Evolutionary conservation across 2,329 filamentous ascomycete genomes (phyloP).

Genomic region (Fusarium xylarioides): DNA sequence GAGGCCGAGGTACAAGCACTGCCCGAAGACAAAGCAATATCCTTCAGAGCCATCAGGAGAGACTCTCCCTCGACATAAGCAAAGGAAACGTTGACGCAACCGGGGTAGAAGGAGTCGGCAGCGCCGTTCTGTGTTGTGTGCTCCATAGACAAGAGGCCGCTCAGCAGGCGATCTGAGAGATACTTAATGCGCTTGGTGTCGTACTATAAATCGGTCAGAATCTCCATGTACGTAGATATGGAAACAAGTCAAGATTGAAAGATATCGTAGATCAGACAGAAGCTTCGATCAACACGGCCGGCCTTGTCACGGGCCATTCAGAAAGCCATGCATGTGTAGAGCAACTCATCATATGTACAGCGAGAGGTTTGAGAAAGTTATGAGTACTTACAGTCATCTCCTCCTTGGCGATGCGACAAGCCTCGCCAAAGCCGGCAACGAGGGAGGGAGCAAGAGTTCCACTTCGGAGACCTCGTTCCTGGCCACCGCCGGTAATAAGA

Average conservation of each 20-base stretch:
- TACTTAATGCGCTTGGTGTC: constrained; percentile 84
- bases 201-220: constrained; percentile 69
- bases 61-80: constrained; percentile 99
- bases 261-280: constrained; percentile 64
- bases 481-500: constrained; percentile 94
- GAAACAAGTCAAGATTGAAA: background rate
- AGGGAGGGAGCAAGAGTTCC: constrained; percentile 91
- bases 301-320: constrained; percentile 75
- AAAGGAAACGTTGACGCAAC: constrained; percentile 98
- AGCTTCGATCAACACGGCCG: constrained; percentile 71
- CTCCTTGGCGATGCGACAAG: constrained; percentile 88
- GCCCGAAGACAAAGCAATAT: constrained; percentile 95
- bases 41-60: constrained; percentile 96
- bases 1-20: constrained; percentile 98
- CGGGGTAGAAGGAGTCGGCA: constrained; percentile 84
- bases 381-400: constrained; percentile 82
- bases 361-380: constrained; percentile 29
- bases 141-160: constrained; percentile 86
- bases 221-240: constrained; percentile 12
- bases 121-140: constrained; percentile 94
- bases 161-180: constrained; percentile 84
- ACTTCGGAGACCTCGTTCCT: constrained; percentile 93
- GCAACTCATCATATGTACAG: constrained; percentile 75
- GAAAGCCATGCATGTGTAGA: constrained; percentile 90
- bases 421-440: constrained; percentile 93